phyloP scores from a whole-genome alignment of 2,329 filamentous ascomycete species.

The Alternaria hordeiaustralica region DNA sequence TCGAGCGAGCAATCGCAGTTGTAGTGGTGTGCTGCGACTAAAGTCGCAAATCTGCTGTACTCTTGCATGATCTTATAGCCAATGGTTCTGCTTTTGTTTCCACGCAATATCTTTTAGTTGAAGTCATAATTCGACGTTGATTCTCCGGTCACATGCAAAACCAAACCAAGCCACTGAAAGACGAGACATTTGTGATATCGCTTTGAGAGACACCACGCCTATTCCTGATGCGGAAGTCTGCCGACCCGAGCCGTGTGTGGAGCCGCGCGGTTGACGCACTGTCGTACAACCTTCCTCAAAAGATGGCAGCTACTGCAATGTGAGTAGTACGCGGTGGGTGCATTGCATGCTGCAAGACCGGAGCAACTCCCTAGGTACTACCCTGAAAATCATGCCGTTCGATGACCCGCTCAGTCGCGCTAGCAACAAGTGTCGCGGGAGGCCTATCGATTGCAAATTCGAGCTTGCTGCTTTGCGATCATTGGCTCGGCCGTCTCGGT shows the following conservation, averaged over 20 bases:
- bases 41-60: not conserved
- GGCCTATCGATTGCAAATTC: not conserved
- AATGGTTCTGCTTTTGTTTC: not conserved
- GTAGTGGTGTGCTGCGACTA: not conserved
- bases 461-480: not conserved
- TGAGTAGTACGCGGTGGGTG: not conserved
- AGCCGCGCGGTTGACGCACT: constrained; percentile 18
- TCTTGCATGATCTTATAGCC: not conserved
- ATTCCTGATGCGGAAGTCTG: constrained; percentile 6
- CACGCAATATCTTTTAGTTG: not conserved
- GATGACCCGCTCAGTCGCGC: not conserved
- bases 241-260: constrained; percentile 18
- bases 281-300: constrained; percentile 6
- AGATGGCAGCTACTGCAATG: not conserved
- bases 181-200: not conserved
- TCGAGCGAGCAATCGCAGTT: not conserved
- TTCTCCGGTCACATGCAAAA: not conserved
- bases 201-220: not conserved
- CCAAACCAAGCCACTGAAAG: not conserved
- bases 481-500: not conserved
- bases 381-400: not conserved
- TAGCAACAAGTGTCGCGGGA: not conserved
- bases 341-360: constrained; percentile 11
- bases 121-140: not conserved
- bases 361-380: not conserved